These are phyloP conservation scores for Starmerella tilneyi DNA, from an alignment of 805 yeast species.

Conservation along the genomic window DNA sequence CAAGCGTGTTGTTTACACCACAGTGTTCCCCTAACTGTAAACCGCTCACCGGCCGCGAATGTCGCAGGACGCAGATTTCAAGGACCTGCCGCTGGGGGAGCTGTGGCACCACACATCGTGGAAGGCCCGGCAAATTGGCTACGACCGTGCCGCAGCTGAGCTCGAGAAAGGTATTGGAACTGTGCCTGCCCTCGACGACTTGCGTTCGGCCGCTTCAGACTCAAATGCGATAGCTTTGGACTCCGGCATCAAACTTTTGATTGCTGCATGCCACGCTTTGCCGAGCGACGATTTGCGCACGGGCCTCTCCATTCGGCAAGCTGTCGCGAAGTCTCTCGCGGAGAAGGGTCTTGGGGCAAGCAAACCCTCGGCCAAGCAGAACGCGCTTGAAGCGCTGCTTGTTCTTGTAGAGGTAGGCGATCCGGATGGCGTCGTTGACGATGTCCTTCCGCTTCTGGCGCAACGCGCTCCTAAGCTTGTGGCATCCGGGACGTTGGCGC, in stretches of 20 bases:
- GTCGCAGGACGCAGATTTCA: slow-evolving; percentile 50
- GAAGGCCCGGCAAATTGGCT: slow-evolving; percentile 79
- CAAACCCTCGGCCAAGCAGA: slow-evolving; percentile 62
- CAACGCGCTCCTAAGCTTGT: slow-evolving; percentile 59
- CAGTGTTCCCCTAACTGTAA: not conserved
- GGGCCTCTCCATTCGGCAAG: slow-evolving; percentile 30
- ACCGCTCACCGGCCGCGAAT: slow-evolving; percentile 15
- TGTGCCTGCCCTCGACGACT: slow-evolving; percentile 17
- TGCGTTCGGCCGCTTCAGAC: slow-evolving; percentile 57
- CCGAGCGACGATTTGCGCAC: slow-evolving; percentile 36
- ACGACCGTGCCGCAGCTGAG: slow-evolving; percentile 44
- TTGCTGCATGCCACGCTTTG: slow-evolving; percentile 44
- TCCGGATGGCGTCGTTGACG: slow-evolving; percentile 46
- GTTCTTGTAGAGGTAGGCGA: slow-evolving; percentile 58
- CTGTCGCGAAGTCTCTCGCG: slow-evolving; percentile 37
- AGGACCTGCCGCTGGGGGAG: slow-evolving; percentile 54
- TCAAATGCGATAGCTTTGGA: slow-evolving; percentile 89
- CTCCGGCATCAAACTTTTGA: slow-evolving; percentile 52
- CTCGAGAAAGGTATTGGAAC: not conserved
- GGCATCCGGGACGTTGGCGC: slow-evolving; percentile 50
- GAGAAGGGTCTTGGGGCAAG: slow-evolving; percentile 76
- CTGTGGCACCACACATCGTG: slow-evolving; percentile 61
- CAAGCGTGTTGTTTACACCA: slow-evolving; percentile 7
- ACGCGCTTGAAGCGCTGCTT: slow-evolving; percentile 52
- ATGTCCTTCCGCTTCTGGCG: slow-evolving; percentile 48